Evolutionary conservation across 768 basidiomycete species (phyloP).

Genomic region (Tylopilus rubrobrunneus): DNA sequence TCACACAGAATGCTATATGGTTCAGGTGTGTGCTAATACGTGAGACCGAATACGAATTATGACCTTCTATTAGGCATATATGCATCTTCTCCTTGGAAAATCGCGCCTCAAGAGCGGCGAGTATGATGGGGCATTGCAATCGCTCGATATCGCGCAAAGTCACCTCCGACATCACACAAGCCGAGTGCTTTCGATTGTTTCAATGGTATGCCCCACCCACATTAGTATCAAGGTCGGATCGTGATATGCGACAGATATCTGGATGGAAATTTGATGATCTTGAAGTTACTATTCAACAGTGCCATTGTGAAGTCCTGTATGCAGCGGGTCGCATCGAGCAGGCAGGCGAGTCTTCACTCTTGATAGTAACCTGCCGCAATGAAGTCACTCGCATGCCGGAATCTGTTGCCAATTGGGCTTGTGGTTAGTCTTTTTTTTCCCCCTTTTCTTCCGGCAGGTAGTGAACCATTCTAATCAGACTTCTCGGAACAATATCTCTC

Average conservation of each 20-base stretch:
- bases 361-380: background rate
- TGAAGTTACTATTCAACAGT: background rate
- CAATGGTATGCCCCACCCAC: background rate
- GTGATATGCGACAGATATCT: background rate
- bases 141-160: background rate
- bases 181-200: background rate
- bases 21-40: background rate
- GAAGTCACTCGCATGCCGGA: background rate
- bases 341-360: background rate
- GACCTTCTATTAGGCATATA: background rate
- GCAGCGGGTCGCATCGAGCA: background rate
- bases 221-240: background rate
- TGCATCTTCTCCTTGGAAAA: slow-evolving; percentile 1
- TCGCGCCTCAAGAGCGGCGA: background rate
- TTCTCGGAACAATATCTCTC: background rate
- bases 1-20: background rate
- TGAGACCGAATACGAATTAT: no score
- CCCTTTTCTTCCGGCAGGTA: background rate
- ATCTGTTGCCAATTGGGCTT: background rate
- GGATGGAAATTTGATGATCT: background rate
- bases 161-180: background rate
- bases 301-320: background rate
- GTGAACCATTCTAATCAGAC: background rate
- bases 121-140: background rate
- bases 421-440: background rate